phyloP scores from a whole-genome alignment of 2,329 filamentous ascomycete species.

The Ceratocystis huliohia region DNA sequence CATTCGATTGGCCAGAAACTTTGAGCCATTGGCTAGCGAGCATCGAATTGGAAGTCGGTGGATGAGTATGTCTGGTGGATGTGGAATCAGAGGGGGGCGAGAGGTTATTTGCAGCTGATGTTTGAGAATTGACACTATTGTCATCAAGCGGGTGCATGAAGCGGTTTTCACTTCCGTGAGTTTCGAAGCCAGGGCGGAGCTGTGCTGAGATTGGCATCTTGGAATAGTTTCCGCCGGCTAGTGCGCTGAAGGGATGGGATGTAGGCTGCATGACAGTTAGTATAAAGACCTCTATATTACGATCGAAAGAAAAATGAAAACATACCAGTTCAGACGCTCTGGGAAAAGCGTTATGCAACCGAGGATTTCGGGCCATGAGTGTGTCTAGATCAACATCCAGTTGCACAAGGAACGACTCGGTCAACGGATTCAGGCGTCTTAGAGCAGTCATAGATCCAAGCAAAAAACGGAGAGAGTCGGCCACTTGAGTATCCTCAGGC shows the following conservation, averaged over 20 bases:
- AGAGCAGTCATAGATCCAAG: conserved; percentile 81
- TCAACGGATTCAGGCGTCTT: conserved; percentile 77
- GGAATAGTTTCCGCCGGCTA: neutral
- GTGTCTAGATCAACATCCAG: conserved; percentile 82
- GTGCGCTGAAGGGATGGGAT: neutral
- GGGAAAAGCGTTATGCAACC: conserved; percentile 43
- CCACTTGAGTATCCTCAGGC: conserved; percentile 69
- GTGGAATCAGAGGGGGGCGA: conserved; percentile 3
- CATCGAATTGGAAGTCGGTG: neutral
- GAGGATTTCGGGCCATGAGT: conserved; percentile 49
- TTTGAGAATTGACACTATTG: conserved; percentile 31
- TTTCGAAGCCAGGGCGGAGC: conserved; percentile 30
- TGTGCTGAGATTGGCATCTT: neutral
- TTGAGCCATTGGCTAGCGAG: conserved; percentile 10
- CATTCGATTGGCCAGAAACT: neutral
- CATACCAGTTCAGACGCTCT: conserved; percentile 40
- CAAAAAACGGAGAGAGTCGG: conserved; percentile 76
- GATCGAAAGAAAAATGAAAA: conserved; percentile 20
- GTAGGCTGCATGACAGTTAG: neutral
- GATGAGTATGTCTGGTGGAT: neutral
- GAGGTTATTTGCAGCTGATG: conserved; percentile 31
- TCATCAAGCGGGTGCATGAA: conserved; percentile 33
- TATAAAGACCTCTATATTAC: neutral
- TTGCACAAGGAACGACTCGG: conserved; percentile 88
- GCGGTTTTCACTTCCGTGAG: conserved; percentile 35